Evolutionary conservation across 345 rosid species (phyloP).

Genomic region (Corchorus olitorius): DNA sequence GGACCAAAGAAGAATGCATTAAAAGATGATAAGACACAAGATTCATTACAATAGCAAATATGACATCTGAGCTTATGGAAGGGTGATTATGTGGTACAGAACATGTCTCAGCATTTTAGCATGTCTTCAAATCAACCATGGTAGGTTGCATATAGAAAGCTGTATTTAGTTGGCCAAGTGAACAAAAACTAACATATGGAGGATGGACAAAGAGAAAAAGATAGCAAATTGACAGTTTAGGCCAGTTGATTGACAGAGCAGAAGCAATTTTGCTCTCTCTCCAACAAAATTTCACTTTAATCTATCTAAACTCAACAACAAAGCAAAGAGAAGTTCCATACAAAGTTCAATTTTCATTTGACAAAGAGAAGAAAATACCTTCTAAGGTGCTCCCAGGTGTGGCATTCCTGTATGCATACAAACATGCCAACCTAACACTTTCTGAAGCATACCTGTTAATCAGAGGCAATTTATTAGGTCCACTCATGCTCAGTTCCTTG

Average conservation of each 20-base stretch:
- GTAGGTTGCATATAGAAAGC: constrained; percentile 1
- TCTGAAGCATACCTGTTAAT: constrained; percentile 80
- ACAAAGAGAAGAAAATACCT: constrained; percentile 59
- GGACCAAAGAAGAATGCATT: constrained; percentile 13
- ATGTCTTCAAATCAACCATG: constrained; percentile 12
- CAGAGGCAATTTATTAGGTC: constrained; percentile 10
- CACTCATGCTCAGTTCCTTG: background rate
- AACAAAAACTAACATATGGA: background rate
- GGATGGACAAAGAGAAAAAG: background rate
- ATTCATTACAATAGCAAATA: background rate
- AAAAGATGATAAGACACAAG: background rate
- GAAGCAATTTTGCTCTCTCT: background rate
- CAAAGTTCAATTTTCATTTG: background rate
- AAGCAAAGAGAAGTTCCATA: background rate
- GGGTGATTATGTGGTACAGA: background rate
- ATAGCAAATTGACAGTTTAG: background rate
- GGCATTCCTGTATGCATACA: constrained; percentile 77
- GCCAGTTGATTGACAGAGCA: background rate
- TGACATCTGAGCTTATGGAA: background rate
- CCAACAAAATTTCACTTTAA: background rate
- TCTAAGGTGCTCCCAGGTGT: constrained; percentile 81
- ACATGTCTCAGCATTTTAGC: background rate
- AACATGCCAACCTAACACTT: constrained; percentile 83
- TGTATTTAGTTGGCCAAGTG: constrained; percentile 17
- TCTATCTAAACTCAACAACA: background rate